Evolutionary conservation across 1,284 basidiomycete genomes (phyloP), one percentile per base, ranked within the genome.

Genomic region (Thecaphora thlaspeos): DNA sequence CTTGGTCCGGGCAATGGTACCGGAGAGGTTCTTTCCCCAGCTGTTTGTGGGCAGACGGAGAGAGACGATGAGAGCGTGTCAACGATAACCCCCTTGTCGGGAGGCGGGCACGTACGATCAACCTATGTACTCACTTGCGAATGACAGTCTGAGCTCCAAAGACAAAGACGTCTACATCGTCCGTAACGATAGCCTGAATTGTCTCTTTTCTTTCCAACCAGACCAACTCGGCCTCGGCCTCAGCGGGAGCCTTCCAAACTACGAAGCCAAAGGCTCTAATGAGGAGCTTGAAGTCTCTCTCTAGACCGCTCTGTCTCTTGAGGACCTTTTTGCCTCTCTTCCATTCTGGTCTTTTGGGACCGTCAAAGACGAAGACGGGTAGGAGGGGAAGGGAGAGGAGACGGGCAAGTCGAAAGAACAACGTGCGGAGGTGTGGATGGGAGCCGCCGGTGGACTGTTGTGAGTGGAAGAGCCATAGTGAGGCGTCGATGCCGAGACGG

Each of bases 151-250:
- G 82, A 0, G 90, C 91, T 14, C 93, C 93, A 65, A 97, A 97
- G 2, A 96, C 78, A 64, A 96, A 87, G 24, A 86, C 90, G 71
- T 97, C 94, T 0, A 90, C 90, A 68, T 96, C 94, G 79, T 97
- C 93, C 0, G 91, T 91, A 34, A 95, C 81, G 11, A 97, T 84
- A 0, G 87, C 90, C 73, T 98, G 94, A 48, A 97, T 88, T 49
- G 88, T 79, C 0, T 90, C 90, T 30, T 87, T 84, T 4, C 82
- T 80, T 68, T 90, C 91, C 61, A 97, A 82, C 57, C 88, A 87
- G 0, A 94, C 94, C 1, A 98, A 82, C 73, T 98, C 94, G 0
- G 94, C 94, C 78, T 98, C 94, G 0, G 94, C 94, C 79, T 97
- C 94, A 12, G 91, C 94, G 0, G 90, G 90, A 5, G 94, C 94